Evolutionary conservation across 2,329 filamentous ascomycete genomes (phyloP), one percentile per base, ranked within the genome.

Genomic region (Penicillium sp.): DNA sequence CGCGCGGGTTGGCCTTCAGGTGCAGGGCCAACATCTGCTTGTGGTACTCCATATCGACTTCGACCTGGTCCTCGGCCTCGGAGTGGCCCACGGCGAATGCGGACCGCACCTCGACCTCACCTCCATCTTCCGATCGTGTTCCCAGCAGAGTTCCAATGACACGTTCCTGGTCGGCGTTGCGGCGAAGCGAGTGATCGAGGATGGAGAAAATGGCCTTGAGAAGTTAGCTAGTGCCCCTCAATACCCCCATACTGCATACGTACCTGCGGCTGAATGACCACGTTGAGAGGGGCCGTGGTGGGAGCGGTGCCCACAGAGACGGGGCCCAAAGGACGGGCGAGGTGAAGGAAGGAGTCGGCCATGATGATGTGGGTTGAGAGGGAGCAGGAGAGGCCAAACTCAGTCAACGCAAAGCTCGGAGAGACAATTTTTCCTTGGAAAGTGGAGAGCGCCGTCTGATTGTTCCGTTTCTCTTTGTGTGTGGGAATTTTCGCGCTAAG

Each of bases 21-120:
- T 95, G 92, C 63, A 98, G 79, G 52, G 88, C 87, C 50, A 97
- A 85, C 93, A 98, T 98, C 74, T 92, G 91, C 82, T 97, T 97
- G 78, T 98, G 93, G 76, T 97, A 98, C 75, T 98, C 93, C 81
- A 98, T 95, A 71, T 98, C 93, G 58, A 98, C 93, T 75, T 98
- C 93, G 66, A 98, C 93, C 75, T 98, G 93, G 75, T 98, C 93
- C 71, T 91, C 88, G 62, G 92, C 95, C 77, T 98, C 93, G 62
- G 92, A 97, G 78, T 98, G 93, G 60, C 92, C 91, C 67, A 98
- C 95, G 61, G 93, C 93, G 72, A 98, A 98, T 77, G 89, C 92
- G 68, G 89, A 95, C 69, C 89, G 86, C 66, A 98, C 93, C 75
- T 95, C 90, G 66, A 95, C 89, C 73, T 97, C 92, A 69, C 88